These are phyloP conservation scores for Gelatoporia subvermispora DNA, from an alignment of 768 basidiomycete species.

Conservation along the genomic window DNA sequence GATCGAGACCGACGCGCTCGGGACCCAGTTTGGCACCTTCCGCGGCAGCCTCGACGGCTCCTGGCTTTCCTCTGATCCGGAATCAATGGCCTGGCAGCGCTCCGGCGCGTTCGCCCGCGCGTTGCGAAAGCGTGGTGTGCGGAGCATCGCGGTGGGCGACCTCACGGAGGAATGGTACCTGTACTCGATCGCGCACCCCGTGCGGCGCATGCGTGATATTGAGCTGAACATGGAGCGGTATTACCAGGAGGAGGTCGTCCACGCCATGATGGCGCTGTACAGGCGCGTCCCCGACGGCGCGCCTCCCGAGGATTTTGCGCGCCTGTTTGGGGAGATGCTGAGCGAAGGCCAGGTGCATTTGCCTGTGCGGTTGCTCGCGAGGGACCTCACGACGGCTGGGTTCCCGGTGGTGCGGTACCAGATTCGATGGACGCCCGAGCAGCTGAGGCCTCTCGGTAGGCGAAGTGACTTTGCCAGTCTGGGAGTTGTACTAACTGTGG, in stretches of 20 bases:
- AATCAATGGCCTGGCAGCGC: constrained; percentile 66
- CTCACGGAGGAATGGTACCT: constrained; percentile 75
- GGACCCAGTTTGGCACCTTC: constrained; percentile 55
- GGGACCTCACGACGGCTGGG: constrained; percentile 49
- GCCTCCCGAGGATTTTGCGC: constrained; percentile 36
- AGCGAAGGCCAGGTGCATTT: constrained; percentile 64
- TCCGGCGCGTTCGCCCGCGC: constrained; percentile 52
- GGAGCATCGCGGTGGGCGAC: constrained; percentile 61
- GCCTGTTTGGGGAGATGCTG: constrained; percentile 54
- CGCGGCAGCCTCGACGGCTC: constrained; percentile 57
- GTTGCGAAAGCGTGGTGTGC: constrained; percentile 53
- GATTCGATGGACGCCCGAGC: constrained; percentile 66
- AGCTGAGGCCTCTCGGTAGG: constrained; percentile 50
- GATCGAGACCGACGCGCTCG: constrained; percentile 55
- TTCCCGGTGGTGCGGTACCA: constrained; percentile 68
- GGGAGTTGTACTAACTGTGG: no score
- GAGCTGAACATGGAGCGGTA: constrained; percentile 56
- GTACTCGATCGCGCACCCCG: constrained; percentile 65
- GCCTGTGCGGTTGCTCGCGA: constrained; percentile 55
- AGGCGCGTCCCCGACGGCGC: constrained; percentile 35
- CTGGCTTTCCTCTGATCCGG: constrained; percentile 51
- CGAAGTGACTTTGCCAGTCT: no score
- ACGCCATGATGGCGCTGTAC: constrained; percentile 42
- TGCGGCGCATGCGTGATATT: constrained; percentile 45
- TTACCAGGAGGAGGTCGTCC: constrained; percentile 45